Evolutionary conservation across 495 filamentous ascomycete species (phyloP), one percentile per base, ranked within the genome.

Genomic region (Daldinia caldariorum): DNA sequence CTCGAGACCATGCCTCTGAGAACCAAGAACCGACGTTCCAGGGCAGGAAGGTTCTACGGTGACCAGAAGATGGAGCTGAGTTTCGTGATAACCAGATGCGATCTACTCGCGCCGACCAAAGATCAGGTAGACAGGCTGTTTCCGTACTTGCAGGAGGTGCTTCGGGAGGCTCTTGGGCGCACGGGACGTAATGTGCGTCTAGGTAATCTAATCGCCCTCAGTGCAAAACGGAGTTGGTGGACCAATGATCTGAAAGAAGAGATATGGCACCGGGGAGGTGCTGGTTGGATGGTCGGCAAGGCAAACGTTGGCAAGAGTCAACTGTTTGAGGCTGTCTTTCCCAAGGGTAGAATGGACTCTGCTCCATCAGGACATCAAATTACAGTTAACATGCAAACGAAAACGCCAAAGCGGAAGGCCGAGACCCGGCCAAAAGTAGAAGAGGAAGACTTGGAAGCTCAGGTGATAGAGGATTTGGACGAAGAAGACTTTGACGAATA

Each of bases 281-380:
- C 90, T 5, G 86, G 91, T n/a, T 99, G 95, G 95, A 89, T 99
- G 83, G 92, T 98, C 26, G 95, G 96, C n/a, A 97, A 94, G 72
- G 92, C 90, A 57, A 99, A 99, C 74, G 95, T 98, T 29, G 95
- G 95, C 13, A 99, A 99, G 79, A 97, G 94, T 74, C 90, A 89
- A 67, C 89, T 99, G 26, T 93, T 97, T 59, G 88, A 94, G 73
- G 84, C 83, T 8, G 89, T 96, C 16, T 96, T 92, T 71, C 94
- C 94, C 14, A 96, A 97, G 76, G 92, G 91, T 26, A 85, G 88
- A 49, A 86, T 83, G 71, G 80, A 81, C 34, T 83, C 12, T 66
- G 65, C 67, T 13, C 70, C 74, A 2, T 59, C 76, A 32, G 72
- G 73, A 58, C 74, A 79, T 49, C 76, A 80, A 22, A 79, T 82